phyloP scores from a whole-genome alignment of 1,284 basidiomycete genomes.

The Cryptococcus maquisensis region DNA sequence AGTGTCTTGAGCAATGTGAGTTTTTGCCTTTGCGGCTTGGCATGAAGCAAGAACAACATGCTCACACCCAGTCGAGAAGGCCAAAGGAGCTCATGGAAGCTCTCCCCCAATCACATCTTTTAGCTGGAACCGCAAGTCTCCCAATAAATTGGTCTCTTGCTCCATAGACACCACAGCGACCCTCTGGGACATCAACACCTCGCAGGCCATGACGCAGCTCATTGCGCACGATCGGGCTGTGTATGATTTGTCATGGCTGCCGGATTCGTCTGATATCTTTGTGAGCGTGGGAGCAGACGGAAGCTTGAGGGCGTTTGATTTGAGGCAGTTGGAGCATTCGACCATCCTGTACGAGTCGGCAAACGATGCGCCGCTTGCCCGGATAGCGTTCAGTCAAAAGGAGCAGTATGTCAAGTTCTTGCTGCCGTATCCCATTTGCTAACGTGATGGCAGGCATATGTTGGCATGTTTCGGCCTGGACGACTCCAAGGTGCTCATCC shows the following conservation, averaged over 20 bases:
- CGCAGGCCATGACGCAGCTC: conserved; percentile 92
- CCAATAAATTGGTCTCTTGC: conserved; percentile 84
- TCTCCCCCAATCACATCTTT: conserved; percentile 89
- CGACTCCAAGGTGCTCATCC: conserved; percentile 75
- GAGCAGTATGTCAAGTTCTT: conserved; percentile 32
- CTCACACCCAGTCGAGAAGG: conserved; percentile 53
- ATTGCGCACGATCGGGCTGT: conserved; percentile 99
- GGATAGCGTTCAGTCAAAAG: conserved; percentile 68
- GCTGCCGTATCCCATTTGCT: background rate
- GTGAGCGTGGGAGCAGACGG: conserved; percentile 98
- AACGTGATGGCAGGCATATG: conserved; percentile 37
- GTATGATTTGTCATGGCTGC: conserved; percentile 71
- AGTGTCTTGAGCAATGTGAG: conserved; percentile 71
- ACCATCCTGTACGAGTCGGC: conserved; percentile 98
- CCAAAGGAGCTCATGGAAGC: conserved; percentile 76
- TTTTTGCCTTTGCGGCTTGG: conserved; percentile 21
- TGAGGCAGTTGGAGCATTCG: conserved; percentile 93
- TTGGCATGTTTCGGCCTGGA: conserved; percentile 58
- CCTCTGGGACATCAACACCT: conserved; percentile 94
- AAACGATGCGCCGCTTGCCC: conserved; percentile 59
- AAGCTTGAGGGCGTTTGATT: conserved; percentile 90
- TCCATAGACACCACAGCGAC: conserved; percentile 96
- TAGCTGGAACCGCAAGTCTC: conserved; percentile 88
- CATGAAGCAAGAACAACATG: background rate
- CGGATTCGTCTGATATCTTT: conserved; percentile 94